Conservation (phyloP, 352 stramenopile genomes). For the Plasmopara viticola region DNA sequence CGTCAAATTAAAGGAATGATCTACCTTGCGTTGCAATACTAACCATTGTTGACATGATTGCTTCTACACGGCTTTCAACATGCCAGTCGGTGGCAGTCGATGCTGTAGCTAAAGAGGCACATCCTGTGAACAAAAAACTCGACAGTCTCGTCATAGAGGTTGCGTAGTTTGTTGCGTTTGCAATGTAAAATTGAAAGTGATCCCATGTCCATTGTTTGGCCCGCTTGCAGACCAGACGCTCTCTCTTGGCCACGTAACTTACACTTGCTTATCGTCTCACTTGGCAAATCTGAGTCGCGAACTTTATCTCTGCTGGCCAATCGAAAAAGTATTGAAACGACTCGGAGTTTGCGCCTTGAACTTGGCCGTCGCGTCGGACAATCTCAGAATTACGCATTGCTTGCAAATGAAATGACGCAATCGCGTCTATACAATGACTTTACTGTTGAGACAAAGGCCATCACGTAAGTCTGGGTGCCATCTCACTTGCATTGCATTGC, state of each 20-base stretch:
- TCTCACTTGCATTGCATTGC: background rate
- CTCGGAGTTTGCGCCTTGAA: slow-evolving; percentile 11
- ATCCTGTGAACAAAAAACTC: slow-evolving; percentile 1
- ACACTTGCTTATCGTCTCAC: slow-evolving; percentile 7
- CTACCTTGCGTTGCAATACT: background rate
- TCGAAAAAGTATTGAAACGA: slow-evolving; percentile 10
- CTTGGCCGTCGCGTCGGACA: slow-evolving; percentile 16
- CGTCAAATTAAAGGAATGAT: slow-evolving; percentile 1
- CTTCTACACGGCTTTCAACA: slow-evolving; percentile 18
- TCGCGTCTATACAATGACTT: background rate
- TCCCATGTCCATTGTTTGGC: background rate
- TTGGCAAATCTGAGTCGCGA: slow-evolving; percentile 17
- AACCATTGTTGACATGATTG: slow-evolving; percentile 29
- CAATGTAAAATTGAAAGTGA: slow-evolving; percentile 24
- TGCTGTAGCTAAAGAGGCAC: slow-evolving; percentile 3
- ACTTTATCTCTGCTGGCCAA: slow-evolving; percentile 7
- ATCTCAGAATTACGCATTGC: slow-evolving; percentile 20
- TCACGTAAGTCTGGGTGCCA: background rate
- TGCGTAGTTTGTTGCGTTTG: slow-evolving; percentile 1
- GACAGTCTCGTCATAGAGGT: slow-evolving; percentile 10
- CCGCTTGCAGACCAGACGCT: slow-evolving; percentile 2
- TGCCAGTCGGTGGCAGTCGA: slow-evolving; percentile 4
- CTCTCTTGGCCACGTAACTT: no score
- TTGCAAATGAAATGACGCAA: slow-evolving; percentile 16
- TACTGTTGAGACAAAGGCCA: background rate